Evolutionary conservation across 1,284 basidiomycete genomes (phyloP).

Genomic region (Trametes polyzona): DNA sequence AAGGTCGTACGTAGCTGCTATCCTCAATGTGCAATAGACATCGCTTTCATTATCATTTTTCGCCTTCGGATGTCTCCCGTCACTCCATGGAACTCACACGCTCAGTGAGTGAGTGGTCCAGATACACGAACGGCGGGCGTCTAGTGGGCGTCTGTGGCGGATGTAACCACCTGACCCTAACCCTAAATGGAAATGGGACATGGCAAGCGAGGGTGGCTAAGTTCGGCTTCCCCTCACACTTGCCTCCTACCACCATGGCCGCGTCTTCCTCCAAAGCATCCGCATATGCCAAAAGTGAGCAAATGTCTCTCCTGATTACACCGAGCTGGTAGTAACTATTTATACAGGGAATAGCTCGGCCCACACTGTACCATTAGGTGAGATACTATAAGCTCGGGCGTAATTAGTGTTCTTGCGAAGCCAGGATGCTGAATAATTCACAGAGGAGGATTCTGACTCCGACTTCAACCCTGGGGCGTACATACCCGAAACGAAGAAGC

Average conservation of each 20-base stretch:
- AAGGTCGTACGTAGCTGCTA: constrained; percentile 5
- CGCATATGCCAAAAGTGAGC: constrained; percentile 9
- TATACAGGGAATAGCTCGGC: constrained; percentile 9
- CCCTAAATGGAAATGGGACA: not conserved
- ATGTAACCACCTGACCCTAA: not conserved
- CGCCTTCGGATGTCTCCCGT: too few relatives aligned
- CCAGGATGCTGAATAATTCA: not conserved
- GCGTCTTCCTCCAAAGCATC: constrained; percentile 6
- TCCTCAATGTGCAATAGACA: constrained; percentile 11
- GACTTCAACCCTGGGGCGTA: constrained; percentile 30
- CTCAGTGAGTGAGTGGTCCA: too few relatives aligned
- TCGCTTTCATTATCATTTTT: too few relatives aligned
- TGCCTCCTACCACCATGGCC: constrained; percentile 15
- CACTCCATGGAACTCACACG: too few relatives aligned
- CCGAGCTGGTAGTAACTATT: not conserved
- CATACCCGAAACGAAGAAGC: constrained; percentile 16
- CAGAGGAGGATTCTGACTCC: constrained; percentile 29
- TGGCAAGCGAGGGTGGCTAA: not conserved
- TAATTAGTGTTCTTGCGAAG: too few relatives aligned
- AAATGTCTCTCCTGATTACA: too few relatives aligned
- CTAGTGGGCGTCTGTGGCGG: not conserved
- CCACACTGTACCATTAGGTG: constrained; percentile 10
- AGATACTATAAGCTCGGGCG: too few relatives aligned
- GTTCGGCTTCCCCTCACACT: not conserved
- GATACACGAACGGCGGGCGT: too few relatives aligned